These are phyloP conservation scores for Linum trigynum DNA, from an alignment of 345 rosid genomes.

Conservation along the genomic window DNA sequence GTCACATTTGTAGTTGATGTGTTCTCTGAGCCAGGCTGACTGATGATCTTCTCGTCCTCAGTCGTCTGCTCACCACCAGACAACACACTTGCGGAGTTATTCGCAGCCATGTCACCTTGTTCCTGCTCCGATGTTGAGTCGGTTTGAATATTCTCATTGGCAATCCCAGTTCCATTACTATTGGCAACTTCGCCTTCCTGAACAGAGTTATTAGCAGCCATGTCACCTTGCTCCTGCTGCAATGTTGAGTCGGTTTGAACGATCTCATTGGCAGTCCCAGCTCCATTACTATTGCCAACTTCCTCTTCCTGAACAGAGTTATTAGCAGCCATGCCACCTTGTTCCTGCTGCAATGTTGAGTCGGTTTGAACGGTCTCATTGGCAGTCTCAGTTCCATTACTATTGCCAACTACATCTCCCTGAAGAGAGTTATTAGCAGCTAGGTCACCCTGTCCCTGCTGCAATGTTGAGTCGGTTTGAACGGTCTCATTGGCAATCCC, in stretches of 20 bases:
- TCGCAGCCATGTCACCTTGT: no score
- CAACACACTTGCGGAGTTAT: no score
- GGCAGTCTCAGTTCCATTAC: constrained; percentile 22
- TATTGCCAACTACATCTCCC: constrained; percentile 20
- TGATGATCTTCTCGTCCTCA: constrained; percentile 11
- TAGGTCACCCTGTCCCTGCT: constrained; percentile 21
- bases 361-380: constrained; percentile 17
- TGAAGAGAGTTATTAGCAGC: constrained; percentile 13
- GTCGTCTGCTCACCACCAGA: constrained; percentile 23
- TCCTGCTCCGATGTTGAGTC: no score
- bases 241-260: no score
- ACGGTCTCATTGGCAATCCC: constrained; percentile 14
- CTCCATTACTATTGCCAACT: no score
- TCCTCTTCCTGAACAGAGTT: neutral
- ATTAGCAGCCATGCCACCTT: constrained; percentile 17
- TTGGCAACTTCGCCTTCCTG: no score
- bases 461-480: constrained; percentile 20
- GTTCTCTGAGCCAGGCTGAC: constrained; percentile 14
- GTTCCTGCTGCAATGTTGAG: constrained; percentile 23
- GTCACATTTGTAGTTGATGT: constrained; percentile 7
- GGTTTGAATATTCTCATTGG: no score
- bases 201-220: no score
- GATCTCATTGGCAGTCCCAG: no score
- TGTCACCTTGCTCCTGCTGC: no score
- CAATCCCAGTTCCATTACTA: no score